Conservation (phyloP, 2,329 filamentous ascomycete species). For the Fusarium nodosum region DNA sequence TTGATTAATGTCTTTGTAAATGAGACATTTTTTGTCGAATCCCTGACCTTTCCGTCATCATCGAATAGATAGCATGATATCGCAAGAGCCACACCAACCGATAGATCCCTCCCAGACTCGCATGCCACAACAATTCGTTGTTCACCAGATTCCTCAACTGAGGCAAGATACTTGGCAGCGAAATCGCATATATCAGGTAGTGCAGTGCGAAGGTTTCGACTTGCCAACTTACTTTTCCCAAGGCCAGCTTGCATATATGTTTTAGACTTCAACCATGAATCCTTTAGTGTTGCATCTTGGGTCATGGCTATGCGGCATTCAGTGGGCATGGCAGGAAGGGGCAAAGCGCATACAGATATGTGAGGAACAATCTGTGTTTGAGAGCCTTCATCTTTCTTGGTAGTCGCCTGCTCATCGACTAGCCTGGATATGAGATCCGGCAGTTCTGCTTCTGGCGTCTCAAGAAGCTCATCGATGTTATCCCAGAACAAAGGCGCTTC, state of each 20-base stretch:
- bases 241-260: conserved; percentile 71
- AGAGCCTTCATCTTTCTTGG: conserved; percentile 18
- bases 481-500: conserved; percentile 86
- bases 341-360: conserved; percentile 56
- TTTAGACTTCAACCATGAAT: conserved; percentile 56
- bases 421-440: conserved; percentile 64
- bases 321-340: conserved; percentile 37
- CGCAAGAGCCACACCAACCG: conserved; percentile 81
- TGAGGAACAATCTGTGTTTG: conserved; percentile 53
- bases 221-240: conserved; percentile 80
- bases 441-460: conserved; percentile 74
- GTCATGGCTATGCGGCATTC: conserved; percentile 61
- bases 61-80: conserved; percentile 81
- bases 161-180: conserved; percentile 57
- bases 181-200: conserved; percentile 74
- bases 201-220: conserved; percentile 82
- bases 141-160: neutral
- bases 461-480: conserved; percentile 71
- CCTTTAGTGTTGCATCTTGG: conserved; percentile 60
- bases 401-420: conserved; percentile 52
- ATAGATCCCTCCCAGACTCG: conserved; percentile 82
- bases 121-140: conserved; percentile 73
- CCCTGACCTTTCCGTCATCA: conserved; percentile 66
- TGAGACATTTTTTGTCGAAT: conserved; percentile 41
- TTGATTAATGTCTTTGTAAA: conserved; percentile 84